A percentile compares a stretch with the other conserved stretches of the same genome.
Conservation (phyloP, 495 filamentous ascomycete species). For the Aspergillus incahuasiensis region DNA sequence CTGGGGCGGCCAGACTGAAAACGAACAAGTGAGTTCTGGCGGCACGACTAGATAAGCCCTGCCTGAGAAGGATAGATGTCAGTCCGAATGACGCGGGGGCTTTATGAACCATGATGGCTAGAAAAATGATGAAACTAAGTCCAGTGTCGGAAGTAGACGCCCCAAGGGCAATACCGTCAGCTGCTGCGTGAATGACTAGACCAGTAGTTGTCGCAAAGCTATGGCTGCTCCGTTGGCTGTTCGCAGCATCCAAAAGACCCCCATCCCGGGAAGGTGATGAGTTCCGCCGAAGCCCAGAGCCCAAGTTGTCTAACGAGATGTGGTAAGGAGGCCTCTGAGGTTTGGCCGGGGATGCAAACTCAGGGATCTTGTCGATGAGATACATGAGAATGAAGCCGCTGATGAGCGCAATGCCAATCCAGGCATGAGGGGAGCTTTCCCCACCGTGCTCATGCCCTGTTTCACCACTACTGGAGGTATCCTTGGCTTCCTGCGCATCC, state of each 20-base stretch:
- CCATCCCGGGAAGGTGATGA: constrained; percentile 45
- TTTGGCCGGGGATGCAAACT: constrained; percentile 56
- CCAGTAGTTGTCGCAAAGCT: constrained; percentile 77
- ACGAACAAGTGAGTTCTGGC: constrained; percentile 81
- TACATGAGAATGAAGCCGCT: constrained; percentile 96
- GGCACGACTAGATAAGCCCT: constrained; percentile 79
- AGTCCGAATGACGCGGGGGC: constrained; percentile 94
- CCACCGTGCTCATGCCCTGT: constrained; percentile 35
- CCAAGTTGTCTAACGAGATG: constrained; percentile 78
- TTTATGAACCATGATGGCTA: constrained; percentile 97
- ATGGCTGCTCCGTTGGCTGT: constrained; percentile 30
- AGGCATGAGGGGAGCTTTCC: constrained; percentile 56
- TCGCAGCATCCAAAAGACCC: constrained; percentile 32
- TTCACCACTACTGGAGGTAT: constrained; percentile 30
- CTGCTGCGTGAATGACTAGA: constrained; percentile 91
- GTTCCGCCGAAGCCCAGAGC: constrained; percentile 49
- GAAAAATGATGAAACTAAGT: constrained; percentile 82
- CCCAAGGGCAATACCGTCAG: constrained; percentile 94
- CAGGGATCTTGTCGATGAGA: constrained; percentile 83
- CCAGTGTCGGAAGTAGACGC: constrained; percentile 72
- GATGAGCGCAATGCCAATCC: constrained; percentile 81
- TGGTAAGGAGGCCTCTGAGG: constrained; percentile 55
- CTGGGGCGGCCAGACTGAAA: constrained; percentile 86
- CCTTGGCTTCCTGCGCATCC: constrained; percentile 17
- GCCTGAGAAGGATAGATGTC: constrained; percentile 81